Percentiles rank a stretch among this genome's conserved stretches.
phyloP scores from a whole-genome alignment of 2,329 filamentous ascomycete species.

The Clarireedia hainanense region DNA sequence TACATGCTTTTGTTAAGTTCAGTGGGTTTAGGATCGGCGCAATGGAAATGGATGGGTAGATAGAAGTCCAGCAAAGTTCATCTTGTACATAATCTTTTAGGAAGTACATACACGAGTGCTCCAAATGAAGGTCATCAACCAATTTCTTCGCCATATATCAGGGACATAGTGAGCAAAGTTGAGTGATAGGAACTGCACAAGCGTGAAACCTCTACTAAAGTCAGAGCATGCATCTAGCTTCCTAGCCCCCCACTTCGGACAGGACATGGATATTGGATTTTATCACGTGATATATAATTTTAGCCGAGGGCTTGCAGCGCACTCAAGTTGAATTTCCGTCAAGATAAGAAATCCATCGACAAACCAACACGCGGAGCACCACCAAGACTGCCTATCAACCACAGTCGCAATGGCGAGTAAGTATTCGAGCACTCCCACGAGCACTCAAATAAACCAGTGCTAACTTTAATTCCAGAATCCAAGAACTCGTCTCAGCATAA shows the following conservation, averaged over 20 bases:
- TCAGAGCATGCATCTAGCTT: no score
- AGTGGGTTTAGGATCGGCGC: not conserved
- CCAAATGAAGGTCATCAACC: not conserved
- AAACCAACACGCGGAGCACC: not conserved
- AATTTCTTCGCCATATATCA: not conserved
- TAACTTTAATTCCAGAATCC: slow-evolving; percentile 55
- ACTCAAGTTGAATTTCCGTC: not conserved
- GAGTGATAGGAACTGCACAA: not conserved
- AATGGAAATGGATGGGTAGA: no score
- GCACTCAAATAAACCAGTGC: not conserved
- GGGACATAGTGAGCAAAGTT: not conserved
- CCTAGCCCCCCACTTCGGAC: not conserved
- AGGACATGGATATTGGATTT: not conserved
- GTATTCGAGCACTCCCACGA: not conserved
- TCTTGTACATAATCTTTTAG: slow-evolving; percentile 5
- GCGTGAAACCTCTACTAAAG: no score
- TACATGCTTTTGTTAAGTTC: not conserved
- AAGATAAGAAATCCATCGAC: not conserved
- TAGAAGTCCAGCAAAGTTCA: not conserved
- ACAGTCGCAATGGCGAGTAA: slow-evolving; percentile 12
- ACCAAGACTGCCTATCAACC: slow-evolving; percentile 9
- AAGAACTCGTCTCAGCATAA: slow-evolving; percentile 67
- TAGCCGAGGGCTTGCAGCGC: not conserved
- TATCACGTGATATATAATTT: not conserved
- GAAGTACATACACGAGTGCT: not conserved